A percentile compares a stretch with the other conserved stretches of the same genome.
These are phyloP conservation scores for Ceratonia siliqua DNA, from an alignment of 306 rosid species.

Conservation along the genomic window DNA sequence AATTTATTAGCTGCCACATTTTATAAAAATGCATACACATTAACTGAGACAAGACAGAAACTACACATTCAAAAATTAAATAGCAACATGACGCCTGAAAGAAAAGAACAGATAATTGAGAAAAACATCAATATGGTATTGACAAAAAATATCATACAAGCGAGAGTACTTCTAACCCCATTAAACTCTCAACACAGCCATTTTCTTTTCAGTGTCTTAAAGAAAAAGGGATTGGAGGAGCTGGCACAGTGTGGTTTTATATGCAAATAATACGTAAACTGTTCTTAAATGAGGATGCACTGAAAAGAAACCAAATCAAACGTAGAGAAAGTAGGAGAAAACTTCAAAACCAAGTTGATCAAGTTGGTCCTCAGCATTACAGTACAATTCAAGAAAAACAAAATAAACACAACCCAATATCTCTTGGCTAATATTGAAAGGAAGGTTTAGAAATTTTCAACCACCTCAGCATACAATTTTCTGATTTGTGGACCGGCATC, in stretches of 20 bases:
- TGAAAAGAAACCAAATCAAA: constrained; percentile 11
- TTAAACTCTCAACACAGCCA: not conserved
- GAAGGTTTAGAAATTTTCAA: constrained; percentile 22
- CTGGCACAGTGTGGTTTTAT: not conserved
- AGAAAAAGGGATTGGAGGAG: not conserved
- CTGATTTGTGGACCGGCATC: constrained; percentile 87
- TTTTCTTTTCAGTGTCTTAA: not conserved
- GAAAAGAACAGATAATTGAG: not conserved
- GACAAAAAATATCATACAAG: not conserved
- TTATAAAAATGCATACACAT: not conserved
- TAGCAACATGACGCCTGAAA: constrained; percentile 26
- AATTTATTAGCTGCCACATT: not conserved
- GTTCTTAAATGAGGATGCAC: constrained; percentile 21
- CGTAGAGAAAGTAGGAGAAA: constrained; percentile 9
- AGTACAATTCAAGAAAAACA: constrained; percentile 4
- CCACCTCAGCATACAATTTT: constrained; percentile 92
- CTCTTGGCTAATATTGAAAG: constrained; percentile 15
- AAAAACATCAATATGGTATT: constrained; percentile 7
- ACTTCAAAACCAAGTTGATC: constrained; percentile 30
- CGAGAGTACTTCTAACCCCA: constrained; percentile 8
- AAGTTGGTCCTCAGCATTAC: constrained; percentile 9
- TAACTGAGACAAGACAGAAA: constrained; percentile 10
- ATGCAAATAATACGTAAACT: constrained; percentile 5
- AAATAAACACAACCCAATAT: constrained; percentile 25
- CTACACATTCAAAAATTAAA: constrained; percentile 2